These are phyloP conservation scores for Ascochyta koolunga DNA, from an alignment of 2,329 filamentous ascomycete genomes.

Conservation along the genomic window DNA sequence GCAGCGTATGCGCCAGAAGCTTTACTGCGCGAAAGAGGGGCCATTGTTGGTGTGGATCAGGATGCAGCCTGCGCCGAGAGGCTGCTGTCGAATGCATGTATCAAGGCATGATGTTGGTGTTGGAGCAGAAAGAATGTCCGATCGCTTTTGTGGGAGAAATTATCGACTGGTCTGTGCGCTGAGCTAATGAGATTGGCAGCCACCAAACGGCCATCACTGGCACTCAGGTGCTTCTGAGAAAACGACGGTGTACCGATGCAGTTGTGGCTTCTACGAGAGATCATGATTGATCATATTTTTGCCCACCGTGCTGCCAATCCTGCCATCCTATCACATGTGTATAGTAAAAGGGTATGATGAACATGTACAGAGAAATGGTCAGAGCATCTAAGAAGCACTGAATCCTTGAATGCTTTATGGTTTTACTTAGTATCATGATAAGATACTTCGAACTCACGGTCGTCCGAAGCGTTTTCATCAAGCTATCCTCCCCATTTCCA, in stretches of 20 bases:
- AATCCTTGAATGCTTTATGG: no score
- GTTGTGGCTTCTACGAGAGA: no score
- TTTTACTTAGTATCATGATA: no score
- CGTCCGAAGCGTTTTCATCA: background rate
- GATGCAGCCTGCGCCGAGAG: conserved; percentile 1
- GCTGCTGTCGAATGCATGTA: conserved; percentile 1
- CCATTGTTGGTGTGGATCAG: background rate
- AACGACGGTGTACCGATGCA: no score
- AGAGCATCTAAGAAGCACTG: no score
- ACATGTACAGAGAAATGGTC: no score
- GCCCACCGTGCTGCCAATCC: no score
- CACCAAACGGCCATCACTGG: no score
- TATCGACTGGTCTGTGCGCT: background rate
- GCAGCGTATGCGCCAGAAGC: background rate
- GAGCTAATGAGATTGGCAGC: background rate
- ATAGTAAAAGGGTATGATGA: no score
- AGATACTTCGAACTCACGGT: background rate
- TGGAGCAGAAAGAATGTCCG: background rate
- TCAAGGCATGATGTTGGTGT: conserved; percentile 18
- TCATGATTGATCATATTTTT: no score
- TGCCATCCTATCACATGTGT: no score
- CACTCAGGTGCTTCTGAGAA: no score
- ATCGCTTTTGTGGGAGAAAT: conserved; percentile 11
- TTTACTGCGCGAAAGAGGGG: background rate
- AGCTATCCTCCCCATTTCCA: background rate